Conservation (phyloP, 345 rosid genomes). For the Erysimum cheiranthoides region DNA sequence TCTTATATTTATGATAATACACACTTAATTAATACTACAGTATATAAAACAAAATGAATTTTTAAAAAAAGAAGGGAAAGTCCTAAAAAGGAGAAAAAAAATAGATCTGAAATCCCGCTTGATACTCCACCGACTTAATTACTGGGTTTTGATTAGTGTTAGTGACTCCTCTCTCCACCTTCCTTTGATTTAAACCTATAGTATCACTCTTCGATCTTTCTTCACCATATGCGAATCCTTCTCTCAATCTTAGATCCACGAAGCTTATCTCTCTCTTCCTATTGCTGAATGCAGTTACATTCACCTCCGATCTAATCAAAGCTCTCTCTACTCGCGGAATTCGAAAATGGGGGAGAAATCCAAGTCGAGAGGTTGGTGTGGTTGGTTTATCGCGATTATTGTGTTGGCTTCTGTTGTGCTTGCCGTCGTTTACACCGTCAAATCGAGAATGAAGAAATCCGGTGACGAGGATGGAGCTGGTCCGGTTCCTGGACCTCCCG, state of each 20-base stretch:
- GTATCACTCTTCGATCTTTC: neutral
- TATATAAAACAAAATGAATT: neutral
- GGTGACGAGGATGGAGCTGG: conserved; percentile 42
- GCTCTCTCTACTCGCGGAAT: neutral
- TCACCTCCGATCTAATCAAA: conserved; percentile 31
- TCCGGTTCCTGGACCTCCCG: conserved; percentile 90
- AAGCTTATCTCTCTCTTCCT: neutral
- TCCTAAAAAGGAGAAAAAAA: too few species aligned
- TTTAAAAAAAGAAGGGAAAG: neutral
- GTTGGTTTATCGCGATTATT: conserved; percentile 71
- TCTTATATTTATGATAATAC: neutral
- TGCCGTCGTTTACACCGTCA: conserved; percentile 67
- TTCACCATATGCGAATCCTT: neutral
- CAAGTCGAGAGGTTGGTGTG: conserved; percentile 62
- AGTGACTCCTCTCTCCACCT: conserved; percentile 35
- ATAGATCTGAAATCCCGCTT: conserved; percentile 47
- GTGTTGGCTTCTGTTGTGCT: conserved; percentile 55
- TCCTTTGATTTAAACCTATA: conserved; percentile 5
- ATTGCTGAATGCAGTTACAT: conserved; percentile 8
- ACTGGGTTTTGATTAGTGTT: neutral
- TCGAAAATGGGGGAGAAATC: conserved; percentile 69
- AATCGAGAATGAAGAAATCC: conserved; percentile 54
- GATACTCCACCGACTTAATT: conserved; percentile 45
- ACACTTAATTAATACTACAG: too few species aligned
- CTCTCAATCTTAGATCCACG: conserved; percentile 33